A percentile compares a stretch with the other conserved stretches of the same genome.
phyloP scores from a whole-genome alignment of 768 basidiomycete species.

The Termitomyces sp. region DNA sequence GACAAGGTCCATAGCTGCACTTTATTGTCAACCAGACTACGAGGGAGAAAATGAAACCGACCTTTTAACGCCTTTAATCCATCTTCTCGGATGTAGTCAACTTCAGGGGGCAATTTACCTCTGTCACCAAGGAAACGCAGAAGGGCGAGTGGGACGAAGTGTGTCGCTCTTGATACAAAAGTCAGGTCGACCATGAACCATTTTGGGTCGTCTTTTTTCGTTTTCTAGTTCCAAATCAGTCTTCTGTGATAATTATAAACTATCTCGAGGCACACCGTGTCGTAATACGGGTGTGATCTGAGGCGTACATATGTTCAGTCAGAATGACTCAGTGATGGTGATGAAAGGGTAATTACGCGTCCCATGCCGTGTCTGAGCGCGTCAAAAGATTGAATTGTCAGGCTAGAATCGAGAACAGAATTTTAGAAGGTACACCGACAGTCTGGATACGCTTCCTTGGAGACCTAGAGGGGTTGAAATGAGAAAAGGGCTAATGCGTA shows the following conservation, averaged over 20 bases:
- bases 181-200: conserved; percentile 92
- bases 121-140: conserved; percentile 57
- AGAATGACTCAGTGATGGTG: conserved; percentile 6
- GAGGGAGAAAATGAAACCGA: conserved; percentile 16
- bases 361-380: conserved; percentile 81
- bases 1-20: conserved; percentile 72
- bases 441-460: conserved; percentile 86
- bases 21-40: not conserved
- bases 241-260: not conserved
- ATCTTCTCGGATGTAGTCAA: conserved; percentile 62
- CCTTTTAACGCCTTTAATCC: conserved; percentile 63
- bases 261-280: conserved; percentile 41
- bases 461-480: conserved; percentile 41
- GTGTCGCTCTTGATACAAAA: conserved; percentile 54
- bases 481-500: conserved; percentile 2
- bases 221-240: conserved; percentile 50
- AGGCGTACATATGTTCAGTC: not conserved
- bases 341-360: conserved; percentile 45
- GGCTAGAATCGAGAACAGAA: not conserved
- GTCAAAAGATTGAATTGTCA: not conserved
- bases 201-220: conserved; percentile 65
- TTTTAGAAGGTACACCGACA: conserved; percentile 41
- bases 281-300: conserved; percentile 75
- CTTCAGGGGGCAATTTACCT: conserved; percentile 37
- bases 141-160: conserved; percentile 77